Evolutionary conservation across 164 flowering plant species (phyloP).

Genomic region (Cinnamomum chago): DNA sequence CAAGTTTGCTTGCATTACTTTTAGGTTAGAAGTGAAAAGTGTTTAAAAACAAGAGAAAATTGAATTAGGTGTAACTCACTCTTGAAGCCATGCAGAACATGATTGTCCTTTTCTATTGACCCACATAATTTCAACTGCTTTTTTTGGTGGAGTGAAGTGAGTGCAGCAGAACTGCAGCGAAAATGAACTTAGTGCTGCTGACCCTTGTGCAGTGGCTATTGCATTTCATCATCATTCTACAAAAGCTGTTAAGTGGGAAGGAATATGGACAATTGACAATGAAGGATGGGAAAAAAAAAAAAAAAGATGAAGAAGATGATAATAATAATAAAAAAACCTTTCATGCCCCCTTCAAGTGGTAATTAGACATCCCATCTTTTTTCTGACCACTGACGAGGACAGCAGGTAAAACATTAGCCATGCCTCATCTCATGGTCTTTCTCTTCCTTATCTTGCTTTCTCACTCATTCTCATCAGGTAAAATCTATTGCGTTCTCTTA

Average conservation of each 20-base stretch:
- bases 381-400: neutral
- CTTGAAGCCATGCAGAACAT: neutral
- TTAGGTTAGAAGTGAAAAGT: neutral
- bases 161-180: neutral
- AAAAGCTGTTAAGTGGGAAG: neutral
- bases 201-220: neutral
- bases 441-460: neutral
- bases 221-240: neutral
- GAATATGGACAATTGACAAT: neutral
- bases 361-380: neutral
- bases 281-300: too few species aligned
- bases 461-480: neutral
- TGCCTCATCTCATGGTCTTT: neutral
- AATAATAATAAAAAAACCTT: neutral
- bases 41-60: neutral
- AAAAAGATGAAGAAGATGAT: too few species aligned
- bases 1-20: too few species aligned
- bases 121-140: neutral
- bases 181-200: neutral
- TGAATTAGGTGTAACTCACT: neutral
- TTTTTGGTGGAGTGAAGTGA: slow-evolving; percentile 1
- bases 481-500: too few species aligned
- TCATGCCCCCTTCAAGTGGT: neutral
- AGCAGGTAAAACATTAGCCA: neutral
- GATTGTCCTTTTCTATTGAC: neutral